phyloP scores from a whole-genome alignment of 345 rosid genomes.

The Syzygium aromaticum region DNA sequence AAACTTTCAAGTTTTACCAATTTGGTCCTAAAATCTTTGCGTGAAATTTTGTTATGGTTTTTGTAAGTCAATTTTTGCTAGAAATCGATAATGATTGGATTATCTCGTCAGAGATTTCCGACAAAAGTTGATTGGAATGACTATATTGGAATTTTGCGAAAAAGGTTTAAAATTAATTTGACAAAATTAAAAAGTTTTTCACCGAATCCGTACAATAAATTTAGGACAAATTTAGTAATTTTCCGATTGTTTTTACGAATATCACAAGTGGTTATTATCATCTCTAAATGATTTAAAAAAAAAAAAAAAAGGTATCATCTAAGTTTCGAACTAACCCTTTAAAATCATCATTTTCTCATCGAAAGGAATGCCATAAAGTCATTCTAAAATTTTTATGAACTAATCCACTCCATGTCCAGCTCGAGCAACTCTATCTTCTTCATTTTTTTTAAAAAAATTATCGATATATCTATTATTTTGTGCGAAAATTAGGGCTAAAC shows the following conservation, averaged over 20 bases:
- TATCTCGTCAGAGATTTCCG: fast-evolving
- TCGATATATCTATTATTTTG: not conserved
- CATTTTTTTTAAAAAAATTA: not conserved
- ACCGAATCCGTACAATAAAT: not conserved
- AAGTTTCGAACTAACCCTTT: not conserved
- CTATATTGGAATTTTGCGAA: fast-evolving
- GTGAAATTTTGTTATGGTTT: not conserved
- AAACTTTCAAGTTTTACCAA: not conserved
- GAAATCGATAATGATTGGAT: fast-evolving
- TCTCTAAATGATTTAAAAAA: not conserved
- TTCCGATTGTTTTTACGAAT: not conserved
- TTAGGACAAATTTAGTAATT: not conserved
- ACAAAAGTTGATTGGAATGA: fast-evolving
- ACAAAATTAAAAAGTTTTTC: not conserved
- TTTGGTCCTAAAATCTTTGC: not conserved
- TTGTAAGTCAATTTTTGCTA: fast-evolving
- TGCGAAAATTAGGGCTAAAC: not conserved
- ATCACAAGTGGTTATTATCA: not conserved
- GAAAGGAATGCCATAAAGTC: not conserved
- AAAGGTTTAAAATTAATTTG: not conserved
- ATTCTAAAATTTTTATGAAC: not conserved
- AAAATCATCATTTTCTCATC: not conserved
- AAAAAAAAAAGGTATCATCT: not conserved
- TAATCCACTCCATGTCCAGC: not conserved
- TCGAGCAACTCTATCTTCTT: not conserved